These are phyloP conservation scores for Magnaporthiopsis incrustans DNA, from an alignment of 2,329 filamentous ascomycete genomes.

Conservation along the genomic window DNA sequence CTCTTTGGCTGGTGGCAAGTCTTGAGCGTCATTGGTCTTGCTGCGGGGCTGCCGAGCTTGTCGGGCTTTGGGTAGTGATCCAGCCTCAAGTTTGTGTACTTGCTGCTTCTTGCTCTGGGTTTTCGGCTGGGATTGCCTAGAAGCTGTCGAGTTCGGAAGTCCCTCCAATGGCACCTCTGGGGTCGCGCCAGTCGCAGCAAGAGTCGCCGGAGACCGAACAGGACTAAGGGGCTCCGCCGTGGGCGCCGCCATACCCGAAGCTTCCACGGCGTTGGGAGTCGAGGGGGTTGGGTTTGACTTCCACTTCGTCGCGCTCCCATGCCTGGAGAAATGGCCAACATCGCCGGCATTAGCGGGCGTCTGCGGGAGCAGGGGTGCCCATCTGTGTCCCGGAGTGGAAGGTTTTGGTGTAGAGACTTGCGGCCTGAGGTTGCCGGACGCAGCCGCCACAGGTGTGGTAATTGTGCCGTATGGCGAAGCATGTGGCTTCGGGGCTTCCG, in stretches of 20 bases:
- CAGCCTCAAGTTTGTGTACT: conserved; percentile 17
- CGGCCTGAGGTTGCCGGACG: not conserved
- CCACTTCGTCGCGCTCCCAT: conserved; percentile 48
- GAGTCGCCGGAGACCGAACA: conserved; percentile 29
- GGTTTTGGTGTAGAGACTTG: conserved; percentile 2
- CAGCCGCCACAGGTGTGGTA: not conserved
- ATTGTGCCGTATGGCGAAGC: not conserved
- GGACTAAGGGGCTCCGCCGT: conserved; percentile 53
- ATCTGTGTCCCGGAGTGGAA: conserved; percentile 8
- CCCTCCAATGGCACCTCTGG: not conserved
- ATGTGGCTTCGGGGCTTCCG: not conserved
- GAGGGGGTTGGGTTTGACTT: conserved; percentile 47
- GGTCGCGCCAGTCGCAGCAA: conserved; percentile 18
- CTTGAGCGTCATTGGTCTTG: conserved; percentile 8
- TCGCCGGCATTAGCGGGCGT: conserved; percentile 12
- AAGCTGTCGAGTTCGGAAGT: not conserved
- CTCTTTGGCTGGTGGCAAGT: not conserved
- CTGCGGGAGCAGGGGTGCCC: conserved; percentile 13
- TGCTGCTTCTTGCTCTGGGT: conserved; percentile 20
- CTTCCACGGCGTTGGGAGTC: conserved; percentile 38
- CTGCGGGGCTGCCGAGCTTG: conserved; percentile 2
- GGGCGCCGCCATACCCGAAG: conserved; percentile 39
- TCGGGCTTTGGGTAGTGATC: conserved; percentile 3
- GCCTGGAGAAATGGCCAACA: conserved; percentile 5
- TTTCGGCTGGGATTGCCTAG: conserved; percentile 9